A percentile compares a stretch with the other conserved stretches of the same genome.
These are phyloP conservation scores for Lepiota brunneoincarnata DNA, from an alignment of 768 basidiomycete genomes.

Conservation along the genomic window DNA sequence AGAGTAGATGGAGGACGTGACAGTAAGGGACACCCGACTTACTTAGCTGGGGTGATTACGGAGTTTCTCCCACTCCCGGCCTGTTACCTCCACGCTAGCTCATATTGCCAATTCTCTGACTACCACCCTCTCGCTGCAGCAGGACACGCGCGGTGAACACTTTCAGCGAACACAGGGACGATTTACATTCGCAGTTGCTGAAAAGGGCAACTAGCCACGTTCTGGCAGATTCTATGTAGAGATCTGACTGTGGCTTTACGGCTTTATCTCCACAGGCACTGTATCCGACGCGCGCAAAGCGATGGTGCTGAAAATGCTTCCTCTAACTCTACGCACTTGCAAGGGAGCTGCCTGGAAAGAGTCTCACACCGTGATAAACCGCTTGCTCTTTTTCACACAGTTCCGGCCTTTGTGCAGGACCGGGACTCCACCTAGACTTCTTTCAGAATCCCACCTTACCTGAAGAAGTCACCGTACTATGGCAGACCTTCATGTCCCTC, in stretches of 20 bases:
- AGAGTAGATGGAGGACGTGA: constrained; percentile 5
- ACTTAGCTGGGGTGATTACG: constrained; percentile 12
- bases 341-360: too few relatives aligned
- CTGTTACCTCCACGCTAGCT: constrained; percentile 2
- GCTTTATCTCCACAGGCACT: too few relatives aligned
- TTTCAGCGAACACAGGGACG: background rate
- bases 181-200: constrained; percentile 1
- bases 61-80: constrained; percentile 11
- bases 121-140: too few relatives aligned
- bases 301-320: too few relatives aligned
- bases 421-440: background rate
- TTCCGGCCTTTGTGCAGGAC: background rate
- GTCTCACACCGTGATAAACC: background rate
- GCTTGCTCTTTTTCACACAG: background rate
- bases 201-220: background rate
- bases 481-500: background rate
- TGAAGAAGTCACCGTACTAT: background rate
- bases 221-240: background rate
- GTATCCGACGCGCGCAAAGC: too few relatives aligned
- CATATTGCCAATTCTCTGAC: background rate
- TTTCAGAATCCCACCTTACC: background rate
- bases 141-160: background rate
- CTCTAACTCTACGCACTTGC: too few relatives aligned
- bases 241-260: too few relatives aligned
- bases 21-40: constrained; percentile 3